Base-by-base conservation (phyloP, 1,139 yeast species). In the Kodamaea suecica region DNA sequence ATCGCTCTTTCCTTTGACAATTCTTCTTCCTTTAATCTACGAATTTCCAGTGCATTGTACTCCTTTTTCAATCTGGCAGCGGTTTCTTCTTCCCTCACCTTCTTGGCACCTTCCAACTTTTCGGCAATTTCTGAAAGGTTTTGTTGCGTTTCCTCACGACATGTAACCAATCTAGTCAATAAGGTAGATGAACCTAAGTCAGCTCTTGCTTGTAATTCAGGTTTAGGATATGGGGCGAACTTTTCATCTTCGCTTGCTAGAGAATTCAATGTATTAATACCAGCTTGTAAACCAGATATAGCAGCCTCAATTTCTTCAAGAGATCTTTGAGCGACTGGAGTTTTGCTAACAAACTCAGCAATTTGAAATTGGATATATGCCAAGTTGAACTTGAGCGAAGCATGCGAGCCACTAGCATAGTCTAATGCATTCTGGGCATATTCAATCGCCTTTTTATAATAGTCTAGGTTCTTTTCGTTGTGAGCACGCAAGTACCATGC, bases 401-500 rank as follows among this genome's bases (percentile, higher is more conserved):
- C 66, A 31, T 68, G 60, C 14, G 61, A 54, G 37, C 54, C 61
- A 33, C 55, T 56, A 27, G 59, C 55, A 35, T 50, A 55, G 3
- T 58, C 64, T 32, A 76, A 63, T 0, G 96, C 88, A 44, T 68
- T 64, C 46, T 72, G 65, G 10, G 87, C 73, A 47, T 76, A 78
- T 25, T 75, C 78, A 37, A 87, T 66, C 0, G 95, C 77, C 38
- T 72, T 78, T 33, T 72, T 66, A 39, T 82, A 74, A 40, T 73
- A 79, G 5, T 66, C 73, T 33, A 83, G 55, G 37, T 75, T 82
- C 56, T 77, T 78, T 47, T 88, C 95, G 23, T 70, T 65, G 37
- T 72, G 59, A 6, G 92, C 98, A 53, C 97, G 76, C 16, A 82
- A 74, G 45, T 81, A 80, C 97, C 97, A 92, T 2, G 95, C 92